A percentile compares a stretch with the other conserved stretches of the same genome.
These are phyloP conservation scores for Heimioporus retisporus DNA, from an alignment of 1,284 basidiomycete genomes.

Conservation along the genomic window DNA sequence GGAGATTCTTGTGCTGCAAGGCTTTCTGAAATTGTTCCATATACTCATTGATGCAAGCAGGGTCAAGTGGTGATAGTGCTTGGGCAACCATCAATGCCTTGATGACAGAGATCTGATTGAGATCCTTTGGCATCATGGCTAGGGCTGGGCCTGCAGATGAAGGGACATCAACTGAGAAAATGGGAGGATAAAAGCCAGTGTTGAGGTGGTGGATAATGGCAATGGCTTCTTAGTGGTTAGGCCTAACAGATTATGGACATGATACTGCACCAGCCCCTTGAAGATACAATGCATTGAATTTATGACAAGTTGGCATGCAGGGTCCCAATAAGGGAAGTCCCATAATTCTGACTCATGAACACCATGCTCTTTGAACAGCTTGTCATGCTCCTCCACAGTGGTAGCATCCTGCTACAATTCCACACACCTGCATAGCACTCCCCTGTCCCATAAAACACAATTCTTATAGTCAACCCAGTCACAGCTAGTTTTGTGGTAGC, in stretches of 20 bases:
- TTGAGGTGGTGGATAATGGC: too few relatives aligned
- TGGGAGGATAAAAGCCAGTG: too few relatives aligned
- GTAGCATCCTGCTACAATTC: background rate
- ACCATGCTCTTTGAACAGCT: background rate
- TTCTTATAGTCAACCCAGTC: conserved; percentile 2
- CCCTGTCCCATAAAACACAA: conserved; percentile 12
- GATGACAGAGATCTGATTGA: too few relatives aligned
- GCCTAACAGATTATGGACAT: background rate
- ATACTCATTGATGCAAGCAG: too few relatives aligned
- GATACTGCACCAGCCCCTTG: background rate
- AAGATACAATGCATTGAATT: background rate
- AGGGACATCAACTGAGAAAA: too few relatives aligned
- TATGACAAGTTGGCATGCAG: background rate
- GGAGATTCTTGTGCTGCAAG: too few relatives aligned
- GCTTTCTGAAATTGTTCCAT: too few relatives aligned
- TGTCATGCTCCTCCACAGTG: background rate
- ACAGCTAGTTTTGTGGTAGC: conserved; percentile 17
- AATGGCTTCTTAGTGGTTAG: background rate
- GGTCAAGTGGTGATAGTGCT: too few relatives aligned
- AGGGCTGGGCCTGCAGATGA: too few relatives aligned
- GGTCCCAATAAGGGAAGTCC: background rate
- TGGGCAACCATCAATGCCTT: too few relatives aligned
- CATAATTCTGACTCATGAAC: background rate
- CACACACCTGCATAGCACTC: background rate
- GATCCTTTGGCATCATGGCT: too few relatives aligned